Conservation (phyloP, 2,329 filamentous ascomycete genomes). For the Tolypocladium pustulatum region DNA sequence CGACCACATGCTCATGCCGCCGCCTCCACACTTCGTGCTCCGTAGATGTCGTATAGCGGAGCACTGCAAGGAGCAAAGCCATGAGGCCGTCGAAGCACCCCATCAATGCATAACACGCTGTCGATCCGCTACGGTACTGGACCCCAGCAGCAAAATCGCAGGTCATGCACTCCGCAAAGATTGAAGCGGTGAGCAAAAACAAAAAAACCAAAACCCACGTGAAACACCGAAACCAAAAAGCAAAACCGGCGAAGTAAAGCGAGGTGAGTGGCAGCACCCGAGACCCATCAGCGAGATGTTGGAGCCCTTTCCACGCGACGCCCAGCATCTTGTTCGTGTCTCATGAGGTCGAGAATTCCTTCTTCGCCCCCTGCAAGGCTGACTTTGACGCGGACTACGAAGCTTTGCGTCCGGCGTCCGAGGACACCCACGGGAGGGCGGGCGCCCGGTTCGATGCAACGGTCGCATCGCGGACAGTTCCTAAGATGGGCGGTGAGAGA, state of each 20-base stretch:
- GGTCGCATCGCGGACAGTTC: not conserved
- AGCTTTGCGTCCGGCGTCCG: not conserved
- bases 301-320: not conserved
- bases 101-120: not conserved
- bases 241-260: not conserved
- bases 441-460: not conserved
- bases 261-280: too few relatives aligned
- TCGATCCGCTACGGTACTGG: not conserved
- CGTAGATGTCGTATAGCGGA: not conserved
- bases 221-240: not conserved
- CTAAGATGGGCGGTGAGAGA: not conserved
- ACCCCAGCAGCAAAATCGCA: not conserved
- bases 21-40: not conserved
- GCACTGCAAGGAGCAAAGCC: not conserved
- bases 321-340: not conserved
- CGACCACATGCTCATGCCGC: not conserved
- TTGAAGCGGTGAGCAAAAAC: not conserved
- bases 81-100: not conserved
- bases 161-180: not conserved
- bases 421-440: not conserved
- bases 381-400: not conserved
- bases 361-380: not conserved
- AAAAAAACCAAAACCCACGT: not conserved
- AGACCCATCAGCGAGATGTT: not conserved
- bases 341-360: not conserved